Conservation (phyloP, 331 rosid genomes). For the Cydonia oblonga region DNA sequence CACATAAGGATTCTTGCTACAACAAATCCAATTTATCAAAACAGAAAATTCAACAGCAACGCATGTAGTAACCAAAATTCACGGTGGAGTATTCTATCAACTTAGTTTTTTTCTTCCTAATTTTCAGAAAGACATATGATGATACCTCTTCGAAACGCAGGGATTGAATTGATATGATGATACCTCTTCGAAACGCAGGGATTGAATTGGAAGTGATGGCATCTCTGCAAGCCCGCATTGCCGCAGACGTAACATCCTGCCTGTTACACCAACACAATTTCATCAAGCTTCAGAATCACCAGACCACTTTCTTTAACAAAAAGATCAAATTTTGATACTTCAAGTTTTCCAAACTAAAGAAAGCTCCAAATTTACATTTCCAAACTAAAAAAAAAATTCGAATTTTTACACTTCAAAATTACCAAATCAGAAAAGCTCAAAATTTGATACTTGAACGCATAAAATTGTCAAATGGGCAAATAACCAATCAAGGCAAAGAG, state of each 20-base stretch:
- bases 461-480: not conserved
- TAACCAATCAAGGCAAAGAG: not conserved
- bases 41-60: too few species aligned
- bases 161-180: slow-evolving; percentile 54
- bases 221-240: slow-evolving; percentile 91
- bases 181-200: slow-evolving; percentile 91
- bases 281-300: not conserved
- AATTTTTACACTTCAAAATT: not conserved
- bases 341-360: not conserved
- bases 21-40: not conserved
- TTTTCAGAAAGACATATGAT: not conserved
- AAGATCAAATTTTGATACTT: not conserved
- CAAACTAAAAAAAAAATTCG: not conserved
- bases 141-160: slow-evolving; percentile 85
- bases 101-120: not conserved
- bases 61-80: not conserved
- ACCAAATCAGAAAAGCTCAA: not conserved
- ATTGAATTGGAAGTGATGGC: slow-evolving; percentile 93
- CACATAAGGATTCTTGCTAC: not conserved
- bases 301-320: not conserved
- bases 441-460: not conserved
- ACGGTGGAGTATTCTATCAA: not conserved
- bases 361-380: not conserved
- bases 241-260: slow-evolving; percentile 80
- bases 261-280: slow-evolving; percentile 26